Conservation (phyloP, 208 protist genomes). For the Wallacemonas sp. region DNA sequence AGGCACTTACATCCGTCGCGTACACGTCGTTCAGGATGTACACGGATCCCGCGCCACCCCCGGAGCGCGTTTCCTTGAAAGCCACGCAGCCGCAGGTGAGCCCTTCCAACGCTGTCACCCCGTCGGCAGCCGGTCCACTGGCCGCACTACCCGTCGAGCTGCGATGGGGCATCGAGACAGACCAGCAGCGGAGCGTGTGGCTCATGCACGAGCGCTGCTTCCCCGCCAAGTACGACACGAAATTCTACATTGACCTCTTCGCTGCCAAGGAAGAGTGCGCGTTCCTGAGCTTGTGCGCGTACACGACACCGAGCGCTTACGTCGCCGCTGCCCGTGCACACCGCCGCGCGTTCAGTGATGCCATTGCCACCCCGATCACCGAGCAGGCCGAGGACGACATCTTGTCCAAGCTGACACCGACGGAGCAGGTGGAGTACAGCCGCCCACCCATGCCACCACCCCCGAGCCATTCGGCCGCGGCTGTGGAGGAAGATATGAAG, state of each 20-base stretch:
- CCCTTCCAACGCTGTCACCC: too few species aligned
- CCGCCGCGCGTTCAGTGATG: not conserved
- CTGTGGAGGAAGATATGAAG: slow-evolving; percentile 9
- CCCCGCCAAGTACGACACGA: slow-evolving; percentile 42
- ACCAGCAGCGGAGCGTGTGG: slow-evolving; percentile 39
- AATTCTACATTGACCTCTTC: slow-evolving; percentile 60
- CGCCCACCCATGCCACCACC: slow-evolving; percentile 5
- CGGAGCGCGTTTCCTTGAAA: not conserved
- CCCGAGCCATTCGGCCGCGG: not conserved
- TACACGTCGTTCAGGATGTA: too few species aligned
- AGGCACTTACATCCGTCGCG: too few species aligned
- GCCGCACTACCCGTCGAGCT: slow-evolving; percentile 29
- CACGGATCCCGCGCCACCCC: not conserved
- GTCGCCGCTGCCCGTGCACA: not conserved
- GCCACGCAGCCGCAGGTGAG: not conserved
- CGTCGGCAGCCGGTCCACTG: too few species aligned
- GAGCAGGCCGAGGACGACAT: slow-evolving; percentile 3
- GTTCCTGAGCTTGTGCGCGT: slow-evolving; percentile 37
- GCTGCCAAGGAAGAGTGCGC: slow-evolving; percentile 19
- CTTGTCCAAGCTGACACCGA: not conserved
- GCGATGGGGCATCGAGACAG: slow-evolving; percentile 56
- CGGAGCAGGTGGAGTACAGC: slow-evolving; percentile 2
- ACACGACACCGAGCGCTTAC: slow-evolving; percentile 25
- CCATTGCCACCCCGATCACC: not conserved
- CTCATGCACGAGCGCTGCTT: slow-evolving; percentile 59